Evolutionary conservation across 176 grass and related monocot genomes (phyloP).

Genomic region (Ampelocalamus luodianensis): DNA sequence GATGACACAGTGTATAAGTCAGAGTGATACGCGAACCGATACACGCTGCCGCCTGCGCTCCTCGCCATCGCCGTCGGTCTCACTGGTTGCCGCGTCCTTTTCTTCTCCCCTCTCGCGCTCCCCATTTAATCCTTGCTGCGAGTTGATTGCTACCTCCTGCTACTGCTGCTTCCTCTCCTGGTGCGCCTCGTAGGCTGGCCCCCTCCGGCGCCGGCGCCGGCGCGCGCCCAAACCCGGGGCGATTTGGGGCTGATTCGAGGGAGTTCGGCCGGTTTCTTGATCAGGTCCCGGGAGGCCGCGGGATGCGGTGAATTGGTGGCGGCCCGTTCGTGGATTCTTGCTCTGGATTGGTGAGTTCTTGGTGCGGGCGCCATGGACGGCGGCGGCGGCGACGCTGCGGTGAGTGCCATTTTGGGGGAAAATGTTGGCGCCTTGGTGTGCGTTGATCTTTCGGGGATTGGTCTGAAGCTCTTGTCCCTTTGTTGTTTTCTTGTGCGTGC

Average conservation of each 20-base stretch:
- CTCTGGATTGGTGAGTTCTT: not conserved
- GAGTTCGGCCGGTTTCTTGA: not conserved
- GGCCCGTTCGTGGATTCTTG: not conserved
- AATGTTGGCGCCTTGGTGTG: not conserved
- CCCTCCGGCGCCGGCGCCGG: not conserved
- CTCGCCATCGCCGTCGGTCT: conserved; percentile 8
- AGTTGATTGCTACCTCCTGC: not conserved
- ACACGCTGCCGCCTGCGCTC: conserved; percentile 6
- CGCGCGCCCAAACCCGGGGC: not conserved
- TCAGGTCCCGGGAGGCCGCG: not conserved
- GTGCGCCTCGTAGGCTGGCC: not conserved
- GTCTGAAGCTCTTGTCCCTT: not conserved
- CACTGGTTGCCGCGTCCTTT: conserved; percentile 20
- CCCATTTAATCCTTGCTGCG: not conserved
- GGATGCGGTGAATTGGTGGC: conserved; percentile 13
- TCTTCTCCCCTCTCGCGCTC: not conserved
- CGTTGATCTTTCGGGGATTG: not conserved
- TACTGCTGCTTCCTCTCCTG: not conserved
- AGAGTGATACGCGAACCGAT: conserved; percentile 11
- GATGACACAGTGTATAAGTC: too few relatives aligned
- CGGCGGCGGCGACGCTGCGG: conserved; percentile 41
- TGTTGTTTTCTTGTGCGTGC: not conserved
- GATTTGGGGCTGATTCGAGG: not conserved
- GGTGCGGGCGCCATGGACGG: conserved; percentile 46
- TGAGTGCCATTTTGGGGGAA: conserved; percentile 43